Percentiles rank a stretch among this genome's conserved stretches.
phyloP scores from a whole-genome alignment of 139 green algal species.

The Chlamydomonas applanata region DNA sequence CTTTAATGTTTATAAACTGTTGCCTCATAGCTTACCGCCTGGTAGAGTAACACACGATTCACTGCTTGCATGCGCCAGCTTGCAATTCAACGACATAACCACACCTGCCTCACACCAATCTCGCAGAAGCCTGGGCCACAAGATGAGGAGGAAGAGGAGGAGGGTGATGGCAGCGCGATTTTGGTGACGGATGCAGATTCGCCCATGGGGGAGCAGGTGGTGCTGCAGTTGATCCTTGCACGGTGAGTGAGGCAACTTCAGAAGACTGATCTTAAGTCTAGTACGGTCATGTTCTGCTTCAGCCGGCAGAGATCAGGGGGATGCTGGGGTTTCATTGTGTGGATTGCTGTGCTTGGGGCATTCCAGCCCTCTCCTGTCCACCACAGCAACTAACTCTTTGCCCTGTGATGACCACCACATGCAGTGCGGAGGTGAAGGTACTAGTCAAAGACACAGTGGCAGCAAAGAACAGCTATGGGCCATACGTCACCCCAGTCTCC shows the following conservation, averaged over 20 bases:
- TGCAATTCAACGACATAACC: not conserved
- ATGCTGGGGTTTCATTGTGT: not conserved
- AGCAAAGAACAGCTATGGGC: conserved; percentile 45
- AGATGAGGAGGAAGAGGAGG: conserved; percentile 31
- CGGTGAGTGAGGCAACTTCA: conserved; percentile 31
- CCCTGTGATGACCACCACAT: not conserved
- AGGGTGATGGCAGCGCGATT: conserved; percentile 24
- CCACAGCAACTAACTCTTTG: not conserved
- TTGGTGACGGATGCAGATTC: conserved; percentile 63
- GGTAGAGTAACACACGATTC: too few relatives aligned
- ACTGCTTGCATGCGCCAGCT: not conserved
- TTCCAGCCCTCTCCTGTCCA: too few relatives aligned
- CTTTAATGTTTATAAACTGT: too few relatives aligned
- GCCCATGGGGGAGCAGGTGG: conserved; percentile 53
- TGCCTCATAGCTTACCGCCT: too few relatives aligned
- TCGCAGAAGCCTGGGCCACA: not conserved
- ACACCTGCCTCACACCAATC: not conserved
- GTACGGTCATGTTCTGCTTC: too few relatives aligned
- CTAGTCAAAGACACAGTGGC: conserved; percentile 36
- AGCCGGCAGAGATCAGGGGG: not conserved
- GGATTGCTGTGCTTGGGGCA: not conserved
- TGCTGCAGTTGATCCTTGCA: conserved; percentile 71
- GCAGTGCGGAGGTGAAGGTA: conserved; percentile 40
- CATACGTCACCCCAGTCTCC: conserved; percentile 45
- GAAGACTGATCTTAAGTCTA: not conserved